A percentile compares a stretch with the other conserved stretches of the same genome.
Conservation (phyloP, 108 stramenopile genomes). For the Skeletonema tropicum region DNA sequence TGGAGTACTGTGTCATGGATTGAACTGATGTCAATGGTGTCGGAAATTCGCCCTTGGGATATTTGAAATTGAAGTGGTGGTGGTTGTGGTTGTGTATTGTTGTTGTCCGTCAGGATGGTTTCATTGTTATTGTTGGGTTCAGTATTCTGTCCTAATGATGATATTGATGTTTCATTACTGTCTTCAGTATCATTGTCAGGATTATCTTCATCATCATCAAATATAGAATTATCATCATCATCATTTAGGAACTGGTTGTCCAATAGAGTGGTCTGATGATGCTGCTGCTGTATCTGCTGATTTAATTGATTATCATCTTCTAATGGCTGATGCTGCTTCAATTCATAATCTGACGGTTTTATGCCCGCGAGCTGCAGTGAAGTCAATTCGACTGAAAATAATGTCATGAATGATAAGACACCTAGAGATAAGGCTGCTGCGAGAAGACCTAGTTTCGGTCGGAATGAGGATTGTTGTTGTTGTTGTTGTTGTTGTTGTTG, state of each 20-base stretch:
- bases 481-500: not conserved
- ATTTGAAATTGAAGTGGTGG: not conserved
- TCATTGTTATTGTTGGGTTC: too few relatives aligned
- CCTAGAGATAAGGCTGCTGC: not conserved
- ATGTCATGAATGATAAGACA: not conserved
- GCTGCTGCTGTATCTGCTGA: not conserved
- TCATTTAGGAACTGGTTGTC: not conserved
- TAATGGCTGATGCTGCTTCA: too few relatives aligned
- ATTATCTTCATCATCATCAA: too few relatives aligned
- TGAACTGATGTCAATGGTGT: not conserved
- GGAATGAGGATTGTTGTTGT: not conserved
- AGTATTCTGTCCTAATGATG: too few relatives aligned
- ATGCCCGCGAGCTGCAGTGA: not conserved
- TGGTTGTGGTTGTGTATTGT: too few relatives aligned
- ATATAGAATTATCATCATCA: not conserved
- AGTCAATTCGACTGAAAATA: not conserved
- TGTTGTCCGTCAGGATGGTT: not conserved
- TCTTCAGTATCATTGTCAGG: too few relatives aligned
- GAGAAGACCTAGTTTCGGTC: not conserved
- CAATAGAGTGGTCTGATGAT: not conserved
- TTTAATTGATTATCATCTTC: not conserved
- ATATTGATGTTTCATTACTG: too few relatives aligned
- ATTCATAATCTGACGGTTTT: not conserved
- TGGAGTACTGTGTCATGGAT: not conserved
- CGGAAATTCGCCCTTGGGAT: not conserved